These are phyloP conservation scores for Paracamarosporium sp. DNA, from an alignment of 2,329 filamentous ascomycete genomes.

Conservation along the genomic window DNA sequence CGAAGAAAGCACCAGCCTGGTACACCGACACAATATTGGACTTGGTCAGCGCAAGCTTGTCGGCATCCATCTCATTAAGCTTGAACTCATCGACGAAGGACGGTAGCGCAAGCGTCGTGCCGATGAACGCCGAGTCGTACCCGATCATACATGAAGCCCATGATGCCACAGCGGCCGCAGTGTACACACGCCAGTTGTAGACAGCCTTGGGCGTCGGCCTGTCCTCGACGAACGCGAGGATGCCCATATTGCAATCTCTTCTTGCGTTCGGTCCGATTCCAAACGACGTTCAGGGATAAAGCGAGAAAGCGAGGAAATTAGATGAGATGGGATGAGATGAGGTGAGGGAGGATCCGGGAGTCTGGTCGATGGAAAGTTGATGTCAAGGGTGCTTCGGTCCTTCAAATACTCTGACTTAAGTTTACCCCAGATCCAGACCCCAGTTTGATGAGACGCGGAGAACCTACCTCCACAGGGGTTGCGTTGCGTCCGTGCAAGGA, in stretches of 20 bases:
- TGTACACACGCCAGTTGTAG: slow-evolving; percentile 67
- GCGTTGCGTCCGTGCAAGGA: not conserved
- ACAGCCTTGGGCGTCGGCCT: slow-evolving; percentile 63
- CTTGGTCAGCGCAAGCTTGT: slow-evolving; percentile 65
- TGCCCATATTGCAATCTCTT: slow-evolving; percentile 33
- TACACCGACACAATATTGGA: slow-evolving; percentile 82
- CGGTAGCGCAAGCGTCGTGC: slow-evolving; percentile 71
- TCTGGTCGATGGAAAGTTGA: slow-evolving; percentile 5
- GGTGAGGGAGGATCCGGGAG: not conserved
- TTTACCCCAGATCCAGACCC: slow-evolving; percentile 9
- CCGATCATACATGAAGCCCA: slow-evolving; percentile 66
- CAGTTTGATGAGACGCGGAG: slow-evolving; percentile 3
- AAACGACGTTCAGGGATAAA: not conserved
- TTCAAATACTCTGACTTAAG: slow-evolving; percentile 19
- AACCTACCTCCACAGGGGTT: slow-evolving; percentile 4
- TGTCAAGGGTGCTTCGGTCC: slow-evolving; percentile 3
- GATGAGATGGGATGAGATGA: not conserved
- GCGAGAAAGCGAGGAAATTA: not conserved
- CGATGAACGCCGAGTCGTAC: slow-evolving; percentile 79
- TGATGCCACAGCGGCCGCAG: slow-evolving; percentile 61
- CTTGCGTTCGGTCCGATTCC: not conserved
- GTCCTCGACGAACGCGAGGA: slow-evolving; percentile 45
- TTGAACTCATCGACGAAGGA: slow-evolving; percentile 74
- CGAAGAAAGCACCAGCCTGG: slow-evolving; percentile 85
- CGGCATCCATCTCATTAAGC: slow-evolving; percentile 59